Percentiles rank a stretch among this genome's conserved stretches.
These are phyloP conservation scores for Henckelia pumila DNA, from an alignment of 257 asterid genomes.

Conservation along the genomic window DNA sequence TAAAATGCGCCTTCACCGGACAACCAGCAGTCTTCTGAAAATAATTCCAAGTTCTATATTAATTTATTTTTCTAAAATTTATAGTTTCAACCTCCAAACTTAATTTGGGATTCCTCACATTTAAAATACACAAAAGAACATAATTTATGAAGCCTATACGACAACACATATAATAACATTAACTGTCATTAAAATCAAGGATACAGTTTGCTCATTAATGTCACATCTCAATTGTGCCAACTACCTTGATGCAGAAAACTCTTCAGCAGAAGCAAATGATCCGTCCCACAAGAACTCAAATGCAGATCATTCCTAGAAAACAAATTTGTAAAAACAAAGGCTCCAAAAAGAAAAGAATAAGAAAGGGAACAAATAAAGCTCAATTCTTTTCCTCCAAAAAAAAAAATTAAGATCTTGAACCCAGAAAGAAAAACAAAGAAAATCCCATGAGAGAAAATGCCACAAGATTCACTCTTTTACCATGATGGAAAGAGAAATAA, in stretches of 20 bases:
- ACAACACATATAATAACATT: conserved; percentile 10
- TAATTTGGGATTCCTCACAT: neutral
- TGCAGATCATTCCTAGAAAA: conserved; percentile 1
- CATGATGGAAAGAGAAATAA: neutral
- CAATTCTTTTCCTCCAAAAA: neutral
- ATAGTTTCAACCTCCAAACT: neutral
- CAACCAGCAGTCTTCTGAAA: neutral
- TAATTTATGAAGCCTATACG: conserved; percentile 4
- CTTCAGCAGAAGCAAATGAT: conserved; percentile 27
- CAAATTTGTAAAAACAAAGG: conserved; percentile 17
- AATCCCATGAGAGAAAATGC: conserved; percentile 20
- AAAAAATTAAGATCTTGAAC: neutral
- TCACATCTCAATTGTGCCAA: conserved; percentile 1
- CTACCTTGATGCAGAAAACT: conserved; percentile 37
- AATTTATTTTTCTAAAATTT: neutral
- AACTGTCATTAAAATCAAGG: neutral
- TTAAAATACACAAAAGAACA: neutral
- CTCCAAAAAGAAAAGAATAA: neutral
- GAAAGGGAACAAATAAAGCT: conserved; percentile 16
- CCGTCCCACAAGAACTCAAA: conserved; percentile 33
- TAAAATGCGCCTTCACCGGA: neutral
- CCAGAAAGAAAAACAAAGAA: conserved; percentile 16
- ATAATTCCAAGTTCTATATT: neutral
- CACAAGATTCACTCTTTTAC: conserved; percentile 34
- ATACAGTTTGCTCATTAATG: neutral